A percentile compares a stretch with the other conserved stretches of the same genome.
Conservation (phyloP, 768 basidiomycete genomes). For the Obba rivulosa region DNA sequence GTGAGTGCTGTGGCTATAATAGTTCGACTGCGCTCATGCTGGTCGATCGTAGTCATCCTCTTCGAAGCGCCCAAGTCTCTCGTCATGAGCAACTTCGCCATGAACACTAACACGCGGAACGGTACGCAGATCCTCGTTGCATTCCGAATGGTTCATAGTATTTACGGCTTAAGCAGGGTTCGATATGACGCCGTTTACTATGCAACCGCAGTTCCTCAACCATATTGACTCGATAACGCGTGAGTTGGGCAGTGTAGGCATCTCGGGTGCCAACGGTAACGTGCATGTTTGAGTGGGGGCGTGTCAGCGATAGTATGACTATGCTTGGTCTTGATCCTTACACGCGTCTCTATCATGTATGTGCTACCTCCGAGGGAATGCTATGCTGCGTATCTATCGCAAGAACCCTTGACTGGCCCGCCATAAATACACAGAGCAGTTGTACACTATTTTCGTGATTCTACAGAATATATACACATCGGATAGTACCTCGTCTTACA, state of each 20-base stretch:
- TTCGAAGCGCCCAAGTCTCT: slow-evolving; percentile 54
- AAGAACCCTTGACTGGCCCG: too few species aligned
- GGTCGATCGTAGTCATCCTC: slow-evolving; percentile 41
- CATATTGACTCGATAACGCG: slow-evolving; percentile 51
- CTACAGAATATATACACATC: too few species aligned
- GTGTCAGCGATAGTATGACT: too few species aligned
- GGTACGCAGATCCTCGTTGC: neutral
- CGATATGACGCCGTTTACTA: slow-evolving; percentile 43
- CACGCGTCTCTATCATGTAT: too few species aligned
- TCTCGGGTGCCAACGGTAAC: too few species aligned
- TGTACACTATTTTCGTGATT: too few species aligned
- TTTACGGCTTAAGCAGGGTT: slow-evolving; percentile 9
- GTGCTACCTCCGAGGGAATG: too few species aligned
- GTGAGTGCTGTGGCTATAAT: slow-evolving; percentile 24
- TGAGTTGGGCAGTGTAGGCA: neutral
- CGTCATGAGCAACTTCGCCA: slow-evolving; percentile 54
- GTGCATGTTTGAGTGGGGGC: too few species aligned
- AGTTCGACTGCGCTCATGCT: slow-evolving; percentile 1
- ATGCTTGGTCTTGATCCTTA: too few species aligned
- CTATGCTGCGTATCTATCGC: too few species aligned
- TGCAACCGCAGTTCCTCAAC: slow-evolving; percentile 46
- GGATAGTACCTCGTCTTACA: too few species aligned
- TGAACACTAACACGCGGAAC: slow-evolving; percentile 33
- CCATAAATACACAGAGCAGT: too few species aligned
- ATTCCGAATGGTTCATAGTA: neutral